A percentile compares a stretch with the other conserved stretches of the same genome.
These are phyloP conservation scores for Phalaenopsis hybrid DNA, from an alignment of 116 monocot species.

Conservation along the genomic window DNA sequence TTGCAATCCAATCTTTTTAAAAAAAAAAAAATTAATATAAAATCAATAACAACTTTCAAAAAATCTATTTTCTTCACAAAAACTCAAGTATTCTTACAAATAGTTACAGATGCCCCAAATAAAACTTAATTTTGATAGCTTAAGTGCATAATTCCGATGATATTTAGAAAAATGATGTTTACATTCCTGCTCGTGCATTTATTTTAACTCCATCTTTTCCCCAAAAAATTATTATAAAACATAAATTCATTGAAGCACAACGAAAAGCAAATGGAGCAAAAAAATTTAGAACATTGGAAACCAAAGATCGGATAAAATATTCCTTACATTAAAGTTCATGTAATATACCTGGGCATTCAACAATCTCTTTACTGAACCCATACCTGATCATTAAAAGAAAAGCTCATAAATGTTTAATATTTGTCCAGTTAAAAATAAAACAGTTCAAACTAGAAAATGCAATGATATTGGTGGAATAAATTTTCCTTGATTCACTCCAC, in stretches of 20 bases:
- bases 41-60: too few relatives aligned
- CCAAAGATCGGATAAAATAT: not conserved
- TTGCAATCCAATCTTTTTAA: too few relatives aligned
- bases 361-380: conserved; percentile 89
- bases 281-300: not conserved
- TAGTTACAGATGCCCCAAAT: too few relatives aligned
- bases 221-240: not conserved
- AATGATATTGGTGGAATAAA: not conserved
- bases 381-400: conserved; percentile 45
- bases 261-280: not conserved
- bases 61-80: too few relatives aligned
- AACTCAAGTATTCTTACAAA: too few relatives aligned
- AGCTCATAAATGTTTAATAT: not conserved
- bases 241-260: not conserved
- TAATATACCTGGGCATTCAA: conserved; percentile 78
- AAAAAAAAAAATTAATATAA: too few relatives aligned
- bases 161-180: not conserved
- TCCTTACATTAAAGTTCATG: not conserved
- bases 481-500: not conserved
- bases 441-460: not conserved
- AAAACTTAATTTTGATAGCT: too few relatives aligned
- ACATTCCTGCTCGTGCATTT: not conserved
- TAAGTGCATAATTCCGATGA: too few relatives aligned
- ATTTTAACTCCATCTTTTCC: not conserved
- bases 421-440: conserved; percentile 1